These are phyloP conservation scores for Circinella umbellata DNA, from an alignment of 371 early-diverging fungal species.

Conservation along the genomic window DNA sequence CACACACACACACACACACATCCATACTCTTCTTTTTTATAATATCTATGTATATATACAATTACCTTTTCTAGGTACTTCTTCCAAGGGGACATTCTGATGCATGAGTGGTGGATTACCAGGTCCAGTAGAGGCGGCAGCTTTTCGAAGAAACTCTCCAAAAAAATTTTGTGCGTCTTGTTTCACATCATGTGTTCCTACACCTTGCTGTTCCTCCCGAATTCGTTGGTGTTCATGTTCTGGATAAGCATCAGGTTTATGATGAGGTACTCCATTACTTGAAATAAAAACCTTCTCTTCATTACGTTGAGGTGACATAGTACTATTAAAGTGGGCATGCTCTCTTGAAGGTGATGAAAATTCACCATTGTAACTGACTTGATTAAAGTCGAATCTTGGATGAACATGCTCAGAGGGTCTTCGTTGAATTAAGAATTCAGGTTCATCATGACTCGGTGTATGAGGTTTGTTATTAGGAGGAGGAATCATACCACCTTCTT, in stretches of 20 bases:
- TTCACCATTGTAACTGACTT: background rate
- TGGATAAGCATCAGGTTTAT: constrained; percentile 18
- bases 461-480: constrained; percentile 10
- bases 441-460: constrained; percentile 13
- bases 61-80: constrained; percentile 22
- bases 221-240: constrained; percentile 10
- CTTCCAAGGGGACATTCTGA: constrained; percentile 10
- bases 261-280: constrained; percentile 1
- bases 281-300: constrained; percentile 1
- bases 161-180: constrained; percentile 69
- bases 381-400: constrained; percentile 3
- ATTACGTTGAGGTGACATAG: background rate
- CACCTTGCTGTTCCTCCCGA: constrained; percentile 1
- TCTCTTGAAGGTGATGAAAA: background rate
- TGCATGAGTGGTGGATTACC: background rate
- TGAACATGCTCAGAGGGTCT: constrained; percentile 6
- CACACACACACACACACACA: too few species aligned
- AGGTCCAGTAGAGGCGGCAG: constrained; percentile 49
- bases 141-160: constrained; percentile 73
- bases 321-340: background rate
- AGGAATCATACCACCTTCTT: constrained; percentile 10
- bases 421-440: constrained; percentile 1
- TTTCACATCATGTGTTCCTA: constrained; percentile 21
- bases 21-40: too few species aligned
- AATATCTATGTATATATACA: background rate